Percentiles rank a stretch among this genome's conserved stretches.
These are phyloP conservation scores for Asterophora lycoperdoides DNA, from an alignment of 768 basidiomycete genomes.

Conservation along the genomic window DNA sequence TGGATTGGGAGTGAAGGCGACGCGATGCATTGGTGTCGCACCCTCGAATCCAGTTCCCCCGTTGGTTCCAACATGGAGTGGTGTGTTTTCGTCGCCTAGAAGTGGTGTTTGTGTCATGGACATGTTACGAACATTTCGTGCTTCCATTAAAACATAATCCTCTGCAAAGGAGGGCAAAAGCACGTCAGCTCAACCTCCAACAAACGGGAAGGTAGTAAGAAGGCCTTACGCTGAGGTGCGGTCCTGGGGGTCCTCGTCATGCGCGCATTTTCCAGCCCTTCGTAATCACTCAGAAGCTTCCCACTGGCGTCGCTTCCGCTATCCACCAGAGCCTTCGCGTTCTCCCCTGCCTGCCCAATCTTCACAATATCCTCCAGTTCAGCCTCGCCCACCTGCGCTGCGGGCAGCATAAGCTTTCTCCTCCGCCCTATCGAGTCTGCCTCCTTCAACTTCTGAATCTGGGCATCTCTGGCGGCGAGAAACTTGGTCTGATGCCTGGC, in stretches of 20 bases:
- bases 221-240: slow-evolving; percentile 73
- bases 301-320: slow-evolving; percentile 82
- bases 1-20: slow-evolving; percentile 94
- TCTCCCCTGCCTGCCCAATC: slow-evolving; percentile 91
- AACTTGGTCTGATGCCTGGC: slow-evolving; percentile 85
- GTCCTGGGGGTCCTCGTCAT: slow-evolving; percentile 96
- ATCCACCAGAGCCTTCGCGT: slow-evolving; percentile 78
- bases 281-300: slow-evolving; percentile 88
- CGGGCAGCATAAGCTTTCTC: slow-evolving; percentile 77
- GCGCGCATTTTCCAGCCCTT: slow-evolving; percentile 78
- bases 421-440: slow-evolving; percentile 92
- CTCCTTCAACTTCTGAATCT: slow-evolving; percentile 97
- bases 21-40: slow-evolving; percentile 89
- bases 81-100: slow-evolving; percentile 96
- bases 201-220: neutral
- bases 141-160: slow-evolving; percentile 93
- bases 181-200: neutral
- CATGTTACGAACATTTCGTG: slow-evolving; percentile 94
- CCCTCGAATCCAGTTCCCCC: slow-evolving; percentile 92
- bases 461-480: slow-evolving; percentile 93
- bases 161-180: slow-evolving; percentile 43
- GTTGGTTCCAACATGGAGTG: slow-evolving; percentile 67
- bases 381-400: slow-evolving; percentile 88
- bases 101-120: slow-evolving; percentile 88
- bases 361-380: slow-evolving; percentile 99